Evolutionary conservation across 2,329 filamentous ascomycete genomes (phyloP).

Genomic region (Paecilomyces fulvus): DNA sequence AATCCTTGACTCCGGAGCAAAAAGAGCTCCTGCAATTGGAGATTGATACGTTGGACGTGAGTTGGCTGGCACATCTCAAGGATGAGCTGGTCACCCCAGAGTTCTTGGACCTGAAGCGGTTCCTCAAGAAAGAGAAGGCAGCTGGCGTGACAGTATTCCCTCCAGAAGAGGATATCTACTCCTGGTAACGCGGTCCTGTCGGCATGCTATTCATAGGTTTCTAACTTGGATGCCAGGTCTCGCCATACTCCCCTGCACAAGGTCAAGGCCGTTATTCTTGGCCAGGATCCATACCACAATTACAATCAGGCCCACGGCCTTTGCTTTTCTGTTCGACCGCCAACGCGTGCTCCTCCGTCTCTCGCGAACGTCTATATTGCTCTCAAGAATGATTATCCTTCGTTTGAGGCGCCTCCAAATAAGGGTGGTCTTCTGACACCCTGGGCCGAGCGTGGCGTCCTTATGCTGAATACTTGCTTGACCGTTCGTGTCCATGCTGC

Average conservation of each 20-base stretch:
- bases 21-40: constrained; percentile 75
- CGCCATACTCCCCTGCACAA: constrained; percentile 80
- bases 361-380: constrained; percentile 89
- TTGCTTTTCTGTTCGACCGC: constrained; percentile 87
- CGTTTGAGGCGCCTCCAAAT: constrained; percentile 65
- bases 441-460: constrained; percentile 88
- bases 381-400: constrained; percentile 79
- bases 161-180: constrained; percentile 82
- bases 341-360: constrained; percentile 79
- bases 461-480: constrained; percentile 89
- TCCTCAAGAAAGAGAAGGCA: constrained; percentile 68
- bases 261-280: constrained; percentile 87
- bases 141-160: constrained; percentile 76
- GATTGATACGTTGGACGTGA: constrained; percentile 84
- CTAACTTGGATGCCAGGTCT: constrained; percentile 57
- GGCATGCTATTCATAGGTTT: not conserved
- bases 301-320: constrained; percentile 91
- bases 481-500: constrained; percentile 86
- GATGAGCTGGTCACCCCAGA: constrained; percentile 71
- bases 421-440: constrained; percentile 76
- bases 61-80: constrained; percentile 82
- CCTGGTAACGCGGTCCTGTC: constrained; percentile 56
- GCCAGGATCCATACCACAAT: constrained; percentile 97
- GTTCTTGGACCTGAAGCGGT: constrained; percentile 82
- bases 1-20: constrained; percentile 69